Conservation (phyloP, 2,329 filamentous ascomycete genomes). For the Exophiala aquamarina region DNA sequence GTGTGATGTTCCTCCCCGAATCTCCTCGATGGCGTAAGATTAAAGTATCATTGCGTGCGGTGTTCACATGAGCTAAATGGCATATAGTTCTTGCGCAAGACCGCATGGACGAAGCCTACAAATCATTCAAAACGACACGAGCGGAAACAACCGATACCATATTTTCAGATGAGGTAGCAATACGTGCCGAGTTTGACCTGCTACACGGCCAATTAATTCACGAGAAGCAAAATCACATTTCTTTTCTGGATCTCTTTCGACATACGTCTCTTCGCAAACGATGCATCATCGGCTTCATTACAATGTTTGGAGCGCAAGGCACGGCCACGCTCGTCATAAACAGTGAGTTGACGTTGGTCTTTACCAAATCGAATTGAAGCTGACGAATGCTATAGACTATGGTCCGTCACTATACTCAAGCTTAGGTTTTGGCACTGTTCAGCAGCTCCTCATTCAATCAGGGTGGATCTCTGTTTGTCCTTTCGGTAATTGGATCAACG, state of each 20-base stretch:
- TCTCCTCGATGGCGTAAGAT: constrained; percentile 40
- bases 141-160: too few species aligned
- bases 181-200: neutral
- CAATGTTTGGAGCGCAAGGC: too few species aligned
- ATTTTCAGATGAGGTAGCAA: too few species aligned
- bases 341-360: too few species aligned
- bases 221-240: neutral
- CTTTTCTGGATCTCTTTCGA: neutral
- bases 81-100: constrained; percentile 25
- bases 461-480: neutral
- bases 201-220: constrained; percentile 1
- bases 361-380: too few species aligned
- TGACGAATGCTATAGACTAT: neutral
- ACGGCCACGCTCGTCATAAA: too few species aligned
- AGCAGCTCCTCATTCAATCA: neutral
- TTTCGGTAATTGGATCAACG: constrained; percentile 11
- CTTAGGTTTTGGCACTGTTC: neutral
- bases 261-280: too few species aligned
- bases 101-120: constrained; percentile 23
- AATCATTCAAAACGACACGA: constrained; percentile 8
- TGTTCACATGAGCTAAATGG: neutral
- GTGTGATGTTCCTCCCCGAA: constrained; percentile 35
- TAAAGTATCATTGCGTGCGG: constrained; percentile 11
- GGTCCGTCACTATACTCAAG: neutral
- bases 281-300: too few species aligned